phyloP scores from a whole-genome alignment of 2,329 filamentous ascomycete genomes.

The Penicillium sp. region DNA sequence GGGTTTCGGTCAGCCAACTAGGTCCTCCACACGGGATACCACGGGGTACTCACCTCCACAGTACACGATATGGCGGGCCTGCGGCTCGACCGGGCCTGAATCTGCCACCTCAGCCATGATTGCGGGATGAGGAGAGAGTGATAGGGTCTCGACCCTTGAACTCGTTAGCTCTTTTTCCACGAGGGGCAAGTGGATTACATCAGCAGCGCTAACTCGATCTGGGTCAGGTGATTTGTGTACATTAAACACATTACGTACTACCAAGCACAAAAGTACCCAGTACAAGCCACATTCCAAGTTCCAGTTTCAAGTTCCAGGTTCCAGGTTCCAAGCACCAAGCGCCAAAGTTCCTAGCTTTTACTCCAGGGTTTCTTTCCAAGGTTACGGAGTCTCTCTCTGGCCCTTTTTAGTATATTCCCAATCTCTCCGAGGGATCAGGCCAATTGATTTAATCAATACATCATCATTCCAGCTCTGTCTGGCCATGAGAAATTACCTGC shows the following conservation, averaged over 20 bases:
- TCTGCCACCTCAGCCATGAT: conserved; percentile 39
- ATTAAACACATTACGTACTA: not conserved
- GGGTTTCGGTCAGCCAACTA: conserved; percentile 1
- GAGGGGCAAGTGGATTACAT: not conserved
- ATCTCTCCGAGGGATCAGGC: not conserved
- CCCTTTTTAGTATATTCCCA: too few species aligned
- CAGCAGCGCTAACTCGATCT: not conserved
- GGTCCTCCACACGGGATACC: not conserved
- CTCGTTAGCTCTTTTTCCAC: not conserved
- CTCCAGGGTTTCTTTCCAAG: too few species aligned
- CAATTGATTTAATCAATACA: not conserved
- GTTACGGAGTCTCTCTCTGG: too few species aligned
- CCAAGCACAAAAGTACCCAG: too few species aligned
- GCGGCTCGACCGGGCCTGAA: conserved; percentile 39
- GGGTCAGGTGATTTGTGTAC: not conserved
- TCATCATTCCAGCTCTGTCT: not conserved
- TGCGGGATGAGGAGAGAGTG: not conserved
- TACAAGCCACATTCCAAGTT: too few species aligned
- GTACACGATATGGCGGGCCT: conserved; percentile 59
- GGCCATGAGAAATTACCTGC: not conserved
- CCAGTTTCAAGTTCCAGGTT: too few species aligned
- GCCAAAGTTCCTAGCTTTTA: too few species aligned
- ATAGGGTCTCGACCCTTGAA: not conserved
- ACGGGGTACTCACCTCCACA: conserved; percentile 55
- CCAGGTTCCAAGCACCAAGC: too few species aligned